Conservation (phyloP, 352 stramenopile genomes). For the Globisporangium polare region DNA sequence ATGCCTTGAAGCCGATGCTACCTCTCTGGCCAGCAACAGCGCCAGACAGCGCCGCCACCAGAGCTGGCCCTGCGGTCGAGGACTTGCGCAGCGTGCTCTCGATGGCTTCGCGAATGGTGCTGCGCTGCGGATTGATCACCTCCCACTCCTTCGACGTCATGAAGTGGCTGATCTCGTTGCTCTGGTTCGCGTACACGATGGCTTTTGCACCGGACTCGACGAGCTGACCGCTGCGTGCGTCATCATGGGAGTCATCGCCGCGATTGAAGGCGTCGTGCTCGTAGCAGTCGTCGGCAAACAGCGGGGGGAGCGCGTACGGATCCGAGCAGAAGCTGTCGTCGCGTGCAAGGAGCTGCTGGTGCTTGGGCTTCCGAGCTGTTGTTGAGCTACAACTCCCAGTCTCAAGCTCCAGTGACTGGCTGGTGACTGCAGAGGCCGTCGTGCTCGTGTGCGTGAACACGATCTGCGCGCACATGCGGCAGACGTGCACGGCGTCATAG, state of each 20-base stretch:
- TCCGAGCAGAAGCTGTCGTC: constrained; percentile 41
- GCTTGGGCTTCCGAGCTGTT: neutral
- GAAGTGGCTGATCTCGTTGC: constrained; percentile 35
- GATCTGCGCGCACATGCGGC: constrained; percentile 71
- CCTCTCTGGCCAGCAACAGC: neutral
- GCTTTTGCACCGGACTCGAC: constrained; percentile 46
- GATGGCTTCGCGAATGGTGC: constrained; percentile 46
- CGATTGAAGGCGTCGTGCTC: constrained; percentile 1
- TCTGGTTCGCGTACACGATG: constrained; percentile 56
- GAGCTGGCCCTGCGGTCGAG: neutral
- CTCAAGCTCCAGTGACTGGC: neutral
- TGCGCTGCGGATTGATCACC: constrained; percentile 54
- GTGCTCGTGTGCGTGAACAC: constrained; percentile 40
- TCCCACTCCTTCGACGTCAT: constrained; percentile 72
- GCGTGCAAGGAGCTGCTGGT: constrained; percentile 10
- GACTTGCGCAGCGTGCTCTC: constrained; percentile 25
- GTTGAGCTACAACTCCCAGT: neutral
- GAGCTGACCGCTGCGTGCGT: constrained; percentile 7
- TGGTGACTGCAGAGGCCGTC: neutral
- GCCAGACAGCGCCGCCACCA: neutral
- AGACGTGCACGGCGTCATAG: constrained; percentile 70
- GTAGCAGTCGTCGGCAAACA: constrained; percentile 53
- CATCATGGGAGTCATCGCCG: constrained; percentile 17
- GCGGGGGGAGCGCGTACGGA: constrained; percentile 58
- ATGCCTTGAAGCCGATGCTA: neutral